phyloP scores from a whole-genome alignment of 345 rosid genomes.

The Rhodamnia rubescens region DNA sequence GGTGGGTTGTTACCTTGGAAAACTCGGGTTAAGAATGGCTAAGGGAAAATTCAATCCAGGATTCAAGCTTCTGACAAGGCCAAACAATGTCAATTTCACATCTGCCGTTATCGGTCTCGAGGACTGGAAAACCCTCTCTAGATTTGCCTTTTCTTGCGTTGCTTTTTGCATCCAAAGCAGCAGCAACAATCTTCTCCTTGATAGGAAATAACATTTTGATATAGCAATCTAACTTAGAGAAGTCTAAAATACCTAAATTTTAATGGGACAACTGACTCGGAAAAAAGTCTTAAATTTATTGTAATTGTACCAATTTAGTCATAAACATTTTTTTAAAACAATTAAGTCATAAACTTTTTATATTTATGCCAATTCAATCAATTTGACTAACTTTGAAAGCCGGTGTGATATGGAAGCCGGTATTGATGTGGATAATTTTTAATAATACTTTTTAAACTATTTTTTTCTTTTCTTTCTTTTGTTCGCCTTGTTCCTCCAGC shows the following conservation, averaged over 20 bases:
- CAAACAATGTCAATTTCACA: too few relatives aligned
- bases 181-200: background rate
- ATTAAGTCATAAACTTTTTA: too few relatives aligned
- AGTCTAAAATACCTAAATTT: background rate
- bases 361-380: too few relatives aligned
- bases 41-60: background rate
- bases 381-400: too few relatives aligned
- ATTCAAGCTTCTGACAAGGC: background rate
- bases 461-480: too few relatives aligned
- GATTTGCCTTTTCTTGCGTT: background rate
- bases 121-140: background rate
- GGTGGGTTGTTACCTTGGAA: background rate
- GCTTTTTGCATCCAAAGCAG: background rate
- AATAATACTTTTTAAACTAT: too few relatives aligned
- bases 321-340: too few relatives aligned
- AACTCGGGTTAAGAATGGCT: background rate
- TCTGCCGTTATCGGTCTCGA: slow-evolving; percentile 19
- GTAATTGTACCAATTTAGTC: too few relatives aligned
- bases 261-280: background rate
- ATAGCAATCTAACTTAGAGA: background rate
- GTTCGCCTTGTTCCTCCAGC: too few relatives aligned
- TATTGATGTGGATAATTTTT: too few relatives aligned
- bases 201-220: background rate
- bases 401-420: too few relatives aligned
- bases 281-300: too few relatives aligned